Evolutionary conservation across 2,329 filamentous ascomycete genomes (phyloP).

Genomic region (Cryphonectria radicalis): DNA sequence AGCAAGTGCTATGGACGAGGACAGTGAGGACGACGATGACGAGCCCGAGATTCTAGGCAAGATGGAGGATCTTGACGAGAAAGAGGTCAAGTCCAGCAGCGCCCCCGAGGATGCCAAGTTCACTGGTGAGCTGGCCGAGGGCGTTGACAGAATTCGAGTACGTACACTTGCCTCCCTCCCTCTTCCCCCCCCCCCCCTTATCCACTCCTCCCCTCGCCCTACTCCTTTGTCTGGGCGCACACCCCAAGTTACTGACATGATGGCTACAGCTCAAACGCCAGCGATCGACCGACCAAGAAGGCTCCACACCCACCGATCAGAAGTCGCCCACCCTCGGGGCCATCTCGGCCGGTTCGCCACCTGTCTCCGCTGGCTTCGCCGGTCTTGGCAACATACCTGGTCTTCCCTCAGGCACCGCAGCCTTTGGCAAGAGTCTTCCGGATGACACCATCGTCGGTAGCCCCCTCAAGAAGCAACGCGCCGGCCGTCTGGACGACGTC

Average conservation of each 20-base stretch:
- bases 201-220: too few relatives aligned
- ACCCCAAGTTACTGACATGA: constrained; percentile 36
- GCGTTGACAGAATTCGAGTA: constrained; percentile 82
- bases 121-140: constrained; percentile 76
- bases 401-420: constrained; percentile 33
- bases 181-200: too few relatives aligned
- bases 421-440: constrained; percentile 48
- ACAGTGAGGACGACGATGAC: constrained; percentile 77
- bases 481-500: constrained; percentile 59
- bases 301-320: constrained; percentile 45
- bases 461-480: constrained; percentile 76
- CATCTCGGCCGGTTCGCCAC: constrained; percentile 45
- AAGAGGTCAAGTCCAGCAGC: constrained; percentile 61
- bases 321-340: constrained; percentile 52
- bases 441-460: constrained; percentile 63
- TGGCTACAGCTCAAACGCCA: constrained; percentile 73
- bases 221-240: neutral
- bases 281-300: constrained; percentile 73
- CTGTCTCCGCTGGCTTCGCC: constrained; percentile 38
- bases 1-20: constrained; percentile 63
- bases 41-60: constrained; percentile 64
- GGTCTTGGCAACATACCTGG: constrained; percentile 23
- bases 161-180: constrained; percentile 36
- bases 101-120: constrained; percentile 72
- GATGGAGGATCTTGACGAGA: constrained; percentile 67